A percentile compares a stretch with the other conserved stretches of the same genome.
Conservation (phyloP, 345 rosid genomes). For the Clarkia xantiana region DNA sequence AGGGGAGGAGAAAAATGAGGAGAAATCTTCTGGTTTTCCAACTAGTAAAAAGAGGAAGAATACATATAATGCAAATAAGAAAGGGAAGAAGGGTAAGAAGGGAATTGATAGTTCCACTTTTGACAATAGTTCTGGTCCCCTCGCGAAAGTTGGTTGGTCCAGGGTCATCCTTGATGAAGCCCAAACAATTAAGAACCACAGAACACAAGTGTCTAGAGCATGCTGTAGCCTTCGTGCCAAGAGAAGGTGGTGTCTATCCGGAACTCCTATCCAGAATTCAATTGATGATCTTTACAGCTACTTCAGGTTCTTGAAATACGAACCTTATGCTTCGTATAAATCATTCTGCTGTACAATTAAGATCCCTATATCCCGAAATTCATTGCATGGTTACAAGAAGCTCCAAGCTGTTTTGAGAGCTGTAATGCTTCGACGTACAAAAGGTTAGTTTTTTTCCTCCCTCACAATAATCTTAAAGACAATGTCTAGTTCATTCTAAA, state of each 20-base stretch:
- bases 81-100: constrained; percentile 54
- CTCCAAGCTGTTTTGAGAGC: constrained; percentile 79
- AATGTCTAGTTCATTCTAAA: no score
- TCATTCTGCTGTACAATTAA: constrained; percentile 51
- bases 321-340: constrained; percentile 62
- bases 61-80: constrained; percentile 27
- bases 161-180: constrained; percentile 95
- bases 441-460: constrained; percentile 38
- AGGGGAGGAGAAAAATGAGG: constrained; percentile 52
- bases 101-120: constrained; percentile 33
- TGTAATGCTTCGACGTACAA: constrained; percentile 93
- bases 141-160: constrained; percentile 71
- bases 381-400: constrained; percentile 75
- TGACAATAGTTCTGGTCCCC: constrained; percentile 55
- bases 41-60: constrained; percentile 43
- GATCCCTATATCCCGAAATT: constrained; percentile 55
- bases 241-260: constrained; percentile 96
- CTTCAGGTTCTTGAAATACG: constrained; percentile 84
- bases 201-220: constrained; percentile 96
- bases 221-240: constrained; percentile 93
- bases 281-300: constrained; percentile 92
- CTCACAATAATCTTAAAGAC: no score
- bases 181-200: constrained; percentile 94
- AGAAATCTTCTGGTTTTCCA: constrained; percentile 49
- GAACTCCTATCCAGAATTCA: constrained; percentile 90